Conservation (phyloP, 1,284 basidiomycete genomes). For the Trichosporon asahii region DNA sequence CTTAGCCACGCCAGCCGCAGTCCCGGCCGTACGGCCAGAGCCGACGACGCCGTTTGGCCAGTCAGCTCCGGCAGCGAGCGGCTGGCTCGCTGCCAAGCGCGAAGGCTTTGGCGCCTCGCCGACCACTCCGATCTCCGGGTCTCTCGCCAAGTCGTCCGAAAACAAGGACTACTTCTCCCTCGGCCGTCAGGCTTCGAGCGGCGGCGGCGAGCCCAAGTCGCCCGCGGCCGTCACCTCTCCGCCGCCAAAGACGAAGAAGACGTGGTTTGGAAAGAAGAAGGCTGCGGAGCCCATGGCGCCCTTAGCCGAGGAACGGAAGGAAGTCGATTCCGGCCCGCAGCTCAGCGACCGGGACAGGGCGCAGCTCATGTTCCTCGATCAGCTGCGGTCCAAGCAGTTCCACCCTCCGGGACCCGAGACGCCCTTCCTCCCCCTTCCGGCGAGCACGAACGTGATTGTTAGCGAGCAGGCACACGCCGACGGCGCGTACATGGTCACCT, state of each 20-base stretch:
- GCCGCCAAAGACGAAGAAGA: conserved; percentile 8
- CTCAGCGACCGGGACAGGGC: conserved; percentile 44
- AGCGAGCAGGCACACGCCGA: conserved; percentile 70
- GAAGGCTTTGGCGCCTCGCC: not conserved
- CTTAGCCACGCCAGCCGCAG: conserved; percentile 64
- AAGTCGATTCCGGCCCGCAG: conserved; percentile 28
- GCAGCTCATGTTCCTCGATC: conserved; percentile 58
- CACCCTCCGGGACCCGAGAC: conserved; percentile 72
- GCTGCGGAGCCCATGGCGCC: conserved; percentile 45
- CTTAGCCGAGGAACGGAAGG: conserved; percentile 35
- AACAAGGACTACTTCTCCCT: conserved; percentile 46
- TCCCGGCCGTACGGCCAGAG: conserved; percentile 52
- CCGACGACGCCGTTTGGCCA: conserved; percentile 33
- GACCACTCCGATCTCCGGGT: not conserved
- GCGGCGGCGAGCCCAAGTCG: conserved; percentile 13
- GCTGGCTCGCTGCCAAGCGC: conserved; percentile 21
- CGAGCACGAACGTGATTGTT: conserved; percentile 68
- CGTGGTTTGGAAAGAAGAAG: conserved; percentile 61
- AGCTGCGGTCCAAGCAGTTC: conserved; percentile 65
- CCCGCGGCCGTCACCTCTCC: conserved; percentile 11
- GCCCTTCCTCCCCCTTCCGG: conserved; percentile 64
- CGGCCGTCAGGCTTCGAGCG: conserved; percentile 10
- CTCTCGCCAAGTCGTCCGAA: not conserved
- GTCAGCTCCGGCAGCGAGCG: conserved; percentile 31
- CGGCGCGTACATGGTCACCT: conserved; percentile 73